phyloP scores from a whole-genome alignment of 176 grass and related monocot species.

The Oryza meridionalis region DNA sequence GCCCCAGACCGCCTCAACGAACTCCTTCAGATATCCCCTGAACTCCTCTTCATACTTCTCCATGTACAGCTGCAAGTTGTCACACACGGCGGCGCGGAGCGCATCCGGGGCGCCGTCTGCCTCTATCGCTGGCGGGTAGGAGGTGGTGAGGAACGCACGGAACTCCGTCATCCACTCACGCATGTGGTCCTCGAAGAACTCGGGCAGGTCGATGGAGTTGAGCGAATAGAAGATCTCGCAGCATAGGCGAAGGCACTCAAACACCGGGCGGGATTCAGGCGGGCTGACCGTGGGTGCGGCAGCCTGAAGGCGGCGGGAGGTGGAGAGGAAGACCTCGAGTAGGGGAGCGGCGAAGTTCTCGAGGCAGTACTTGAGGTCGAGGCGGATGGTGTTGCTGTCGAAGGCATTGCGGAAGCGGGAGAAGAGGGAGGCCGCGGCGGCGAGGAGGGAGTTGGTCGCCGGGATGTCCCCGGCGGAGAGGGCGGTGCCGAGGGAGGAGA shows the following conservation, averaged over 20 bases:
- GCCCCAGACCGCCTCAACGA: conserved; percentile 84
- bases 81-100: conserved; percentile 73
- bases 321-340: conserved; percentile 81
- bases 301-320: conserved; percentile 66
- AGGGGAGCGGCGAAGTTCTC: conserved; percentile 72
- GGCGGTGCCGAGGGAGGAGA: conserved; percentile 64
- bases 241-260: conserved; percentile 84
- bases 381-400: conserved; percentile 71
- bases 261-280: conserved; percentile 59
- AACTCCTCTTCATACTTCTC: conserved; percentile 99
- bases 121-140: conserved; percentile 62
- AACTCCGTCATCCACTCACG: conserved; percentile 95
- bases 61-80: conserved; percentile 97
- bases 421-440: conserved; percentile 74
- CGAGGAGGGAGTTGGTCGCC: conserved; percentile 73
- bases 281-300: conserved; percentile 44
- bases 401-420: conserved; percentile 87
- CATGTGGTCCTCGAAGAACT: conserved; percentile 99
- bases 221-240: conserved; percentile 96
- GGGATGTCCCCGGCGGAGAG: conserved; percentile 50
- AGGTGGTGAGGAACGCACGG: conserved; percentile 72
- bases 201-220: conserved; percentile 89
- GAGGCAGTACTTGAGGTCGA: conserved; percentile 98
- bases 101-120: conserved; percentile 74
- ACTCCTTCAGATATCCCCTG: conserved; percentile 71